phyloP scores from a whole-genome alignment of 108 stramenopile species.

The Fragilariopsis cylindrus region DNA sequence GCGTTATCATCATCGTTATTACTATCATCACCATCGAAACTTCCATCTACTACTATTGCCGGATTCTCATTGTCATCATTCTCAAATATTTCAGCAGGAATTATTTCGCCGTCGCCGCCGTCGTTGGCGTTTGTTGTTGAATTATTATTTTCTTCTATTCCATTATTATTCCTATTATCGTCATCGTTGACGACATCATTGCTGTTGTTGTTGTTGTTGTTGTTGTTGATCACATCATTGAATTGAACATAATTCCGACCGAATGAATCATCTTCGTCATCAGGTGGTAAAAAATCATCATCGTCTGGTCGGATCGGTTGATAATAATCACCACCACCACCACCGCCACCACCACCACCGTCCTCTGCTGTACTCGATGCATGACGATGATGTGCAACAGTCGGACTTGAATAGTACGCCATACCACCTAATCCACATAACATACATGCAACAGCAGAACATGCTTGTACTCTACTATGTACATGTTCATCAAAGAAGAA shows the following conservation, averaged over 20 bases:
- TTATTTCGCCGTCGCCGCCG: not conserved
- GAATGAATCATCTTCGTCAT: conserved; percentile 1
- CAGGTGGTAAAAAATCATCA: conserved; percentile 8
- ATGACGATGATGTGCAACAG: conserved; percentile 9
- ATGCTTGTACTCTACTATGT: conserved; percentile 37
- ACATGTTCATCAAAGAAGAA: conserved; percentile 74
- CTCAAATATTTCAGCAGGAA: not conserved
- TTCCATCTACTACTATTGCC: not conserved
- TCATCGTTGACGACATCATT: not conserved
- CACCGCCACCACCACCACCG: not conserved
- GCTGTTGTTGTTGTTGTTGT: not conserved
- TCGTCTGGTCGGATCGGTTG: conserved; percentile 7
- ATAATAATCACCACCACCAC: conserved; percentile 5
- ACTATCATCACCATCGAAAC: not conserved
- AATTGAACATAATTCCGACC: not conserved
- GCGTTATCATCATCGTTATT: not conserved
- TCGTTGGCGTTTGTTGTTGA: not conserved
- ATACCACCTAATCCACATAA: conserved; percentile 72
- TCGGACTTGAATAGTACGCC: conserved; percentile 68
- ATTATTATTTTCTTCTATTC: not conserved
- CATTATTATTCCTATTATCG: not conserved
- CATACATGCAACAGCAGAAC: conserved; percentile 58
- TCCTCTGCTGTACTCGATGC: not conserved
- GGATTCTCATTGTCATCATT: not conserved
- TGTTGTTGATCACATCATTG: too few relatives aligned